Base-by-base conservation (phyloP, 345 rosid genomes). In the Euphorbia pulcherrima region DNA sequence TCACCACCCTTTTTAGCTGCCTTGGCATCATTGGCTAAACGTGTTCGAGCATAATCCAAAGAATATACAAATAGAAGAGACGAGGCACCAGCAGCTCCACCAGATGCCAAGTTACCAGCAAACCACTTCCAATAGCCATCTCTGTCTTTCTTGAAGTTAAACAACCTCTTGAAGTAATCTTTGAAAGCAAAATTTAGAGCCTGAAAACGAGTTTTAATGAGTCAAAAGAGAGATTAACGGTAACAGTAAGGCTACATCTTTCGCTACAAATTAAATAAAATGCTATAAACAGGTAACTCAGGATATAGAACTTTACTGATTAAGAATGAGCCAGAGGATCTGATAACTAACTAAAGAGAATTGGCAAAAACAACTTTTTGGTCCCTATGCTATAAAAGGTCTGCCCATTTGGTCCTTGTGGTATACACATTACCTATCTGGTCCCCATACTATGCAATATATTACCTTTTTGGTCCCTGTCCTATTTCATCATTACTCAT, bases 51-150 rank as follows among this genome's bases (percentile, higher is more conserved):
- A 70, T 70, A 75, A 62, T 75, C 79, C 63, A 75, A 65, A 7
- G 79, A 75, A 64, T 76, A 76, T 27, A 76, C 72, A 54, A 71
- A 76, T 2, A 71, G 58, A 60, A 66, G 75, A 44, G 79, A 76
- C 39, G 75, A 76, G 39, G 75, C 79, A 76, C 79, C 79, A 21
- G 75, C 79, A 46, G 67, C 68, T 51, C 79, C 75, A 17, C 79
- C 79, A 33, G 79, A 76, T 20, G 75, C 72, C 50, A 76, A 48
- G 59, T 76, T 76, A 40, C 79, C 75, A 33, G 72, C 72, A 76
- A 76, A 70, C 75, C 75, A 76, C 64, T 71, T 76, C 72, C 70
- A 71, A 35, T 75, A 75, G 53, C 75, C 79, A 66, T 71, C 79
- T 9, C 20, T 66, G 44, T 75, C 75, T 63, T 75, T 70, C 67